These are phyloP conservation scores for Acanthamoeba culbertsoni DNA, from an alignment of 208 protist genomes.

Conservation along the genomic window DNA sequence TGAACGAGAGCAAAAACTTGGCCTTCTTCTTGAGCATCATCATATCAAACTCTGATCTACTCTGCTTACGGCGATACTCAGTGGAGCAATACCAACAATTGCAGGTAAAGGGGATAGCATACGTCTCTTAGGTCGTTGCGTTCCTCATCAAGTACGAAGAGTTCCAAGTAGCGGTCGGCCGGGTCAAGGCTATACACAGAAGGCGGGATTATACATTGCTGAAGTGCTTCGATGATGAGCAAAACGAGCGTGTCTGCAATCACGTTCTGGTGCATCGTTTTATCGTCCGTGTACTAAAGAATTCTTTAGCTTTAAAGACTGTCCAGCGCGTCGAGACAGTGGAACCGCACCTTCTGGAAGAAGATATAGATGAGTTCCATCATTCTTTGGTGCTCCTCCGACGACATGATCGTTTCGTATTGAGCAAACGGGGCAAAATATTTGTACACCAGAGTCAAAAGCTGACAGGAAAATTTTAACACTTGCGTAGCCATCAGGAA, in stretches of 20 bases:
- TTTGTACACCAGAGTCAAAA: not conserved
- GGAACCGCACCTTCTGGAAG: not conserved
- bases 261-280: not conserved
- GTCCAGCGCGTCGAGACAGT: not conserved
- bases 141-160: too few species aligned
- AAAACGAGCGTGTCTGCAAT: not conserved
- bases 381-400: not conserved
- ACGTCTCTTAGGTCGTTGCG: too few species aligned
- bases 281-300: not conserved
- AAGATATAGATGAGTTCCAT: constrained; percentile 2
- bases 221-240: not conserved
- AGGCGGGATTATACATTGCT: not conserved
- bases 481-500: not conserved
- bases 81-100: not conserved
- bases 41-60: not conserved
- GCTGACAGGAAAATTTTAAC: not conserved
- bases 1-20: not conserved
- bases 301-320: not conserved
- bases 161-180: not conserved
- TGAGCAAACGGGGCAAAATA: not conserved
- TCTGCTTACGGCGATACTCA: not conserved
- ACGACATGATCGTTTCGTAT: not conserved
- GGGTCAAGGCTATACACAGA: not conserved
- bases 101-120: not conserved
- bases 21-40: not conserved